Conservation (phyloP, 2,329 filamentous ascomycete species). For the Sporothrix globosa region DNA sequence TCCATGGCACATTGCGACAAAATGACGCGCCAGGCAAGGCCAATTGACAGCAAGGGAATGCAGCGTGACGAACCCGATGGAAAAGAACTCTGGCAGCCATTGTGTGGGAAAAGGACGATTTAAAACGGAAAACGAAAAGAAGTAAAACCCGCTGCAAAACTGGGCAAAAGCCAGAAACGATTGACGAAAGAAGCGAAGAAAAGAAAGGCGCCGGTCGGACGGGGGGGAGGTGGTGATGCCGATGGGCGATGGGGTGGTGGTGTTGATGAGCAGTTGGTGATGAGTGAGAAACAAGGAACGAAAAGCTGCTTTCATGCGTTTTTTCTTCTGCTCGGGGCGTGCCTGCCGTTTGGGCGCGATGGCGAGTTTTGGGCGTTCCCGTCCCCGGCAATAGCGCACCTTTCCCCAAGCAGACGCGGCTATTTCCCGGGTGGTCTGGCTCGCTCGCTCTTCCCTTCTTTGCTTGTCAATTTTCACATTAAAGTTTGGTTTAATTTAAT, state of each 20-base stretch:
- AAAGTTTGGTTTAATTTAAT: conserved; percentile 28
- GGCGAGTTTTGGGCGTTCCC: neutral
- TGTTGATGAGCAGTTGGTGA: conserved; percentile 16
- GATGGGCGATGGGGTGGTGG: neutral
- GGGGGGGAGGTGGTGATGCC: conserved; percentile 2
- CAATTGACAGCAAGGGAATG: neutral
- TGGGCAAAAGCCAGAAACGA: neutral
- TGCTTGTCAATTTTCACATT: conserved; percentile 17
- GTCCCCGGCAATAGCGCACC: conserved; percentile 25
- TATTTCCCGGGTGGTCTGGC: conserved; percentile 36
- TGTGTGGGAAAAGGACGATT: conserved; percentile 38
- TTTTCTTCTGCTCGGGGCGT: conserved; percentile 26
- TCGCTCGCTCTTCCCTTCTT: conserved; percentile 21
- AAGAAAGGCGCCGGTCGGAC: neutral
- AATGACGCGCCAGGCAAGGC: neutral
- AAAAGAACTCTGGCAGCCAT: conserved; percentile 65
- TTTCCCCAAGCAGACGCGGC: conserved; percentile 32
- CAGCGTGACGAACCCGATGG: conserved; percentile 52
- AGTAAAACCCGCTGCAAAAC: conserved; percentile 8
- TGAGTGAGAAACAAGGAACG: conserved; percentile 16
- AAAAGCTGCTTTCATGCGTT: conserved; percentile 21
- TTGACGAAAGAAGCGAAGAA: conserved; percentile 23
- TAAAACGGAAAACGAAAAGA: neutral
- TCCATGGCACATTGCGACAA: neutral
- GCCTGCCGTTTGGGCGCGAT: conserved; percentile 25